phyloP scores from a whole-genome alignment of 2,329 filamentous ascomycete genomes.

The Colletotrichum orchidophilum region DNA sequence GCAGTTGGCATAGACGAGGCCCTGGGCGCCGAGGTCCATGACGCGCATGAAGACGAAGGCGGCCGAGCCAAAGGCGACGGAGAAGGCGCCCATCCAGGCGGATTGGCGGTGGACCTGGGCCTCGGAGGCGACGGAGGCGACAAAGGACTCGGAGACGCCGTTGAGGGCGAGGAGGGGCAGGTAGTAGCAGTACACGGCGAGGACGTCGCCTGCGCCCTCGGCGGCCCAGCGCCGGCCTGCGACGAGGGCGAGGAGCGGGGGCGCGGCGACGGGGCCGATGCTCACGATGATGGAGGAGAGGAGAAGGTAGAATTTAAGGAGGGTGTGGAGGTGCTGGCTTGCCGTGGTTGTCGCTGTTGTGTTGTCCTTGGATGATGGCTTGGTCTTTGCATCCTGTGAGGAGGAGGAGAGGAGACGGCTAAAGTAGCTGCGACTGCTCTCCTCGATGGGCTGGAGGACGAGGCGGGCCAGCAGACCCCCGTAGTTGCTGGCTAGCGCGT shows the following conservation, averaged over 20 bases:
- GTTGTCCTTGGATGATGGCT: slow-evolving; percentile 34
- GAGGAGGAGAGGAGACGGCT: slow-evolving; percentile 74
- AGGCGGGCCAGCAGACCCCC: slow-evolving; percentile 88
- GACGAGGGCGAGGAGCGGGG: slow-evolving; percentile 76
- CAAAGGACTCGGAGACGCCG: slow-evolving; percentile 91
- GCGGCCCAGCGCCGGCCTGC: slow-evolving; percentile 81
- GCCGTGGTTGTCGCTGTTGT: slow-evolving; percentile 48
- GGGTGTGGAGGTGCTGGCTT: slow-evolving; percentile 63
- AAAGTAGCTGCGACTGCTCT: slow-evolving; percentile 90
- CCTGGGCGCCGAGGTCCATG: slow-evolving; percentile 75
- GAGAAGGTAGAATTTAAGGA: slow-evolving; percentile 79
- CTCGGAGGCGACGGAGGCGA: slow-evolving; percentile 84
- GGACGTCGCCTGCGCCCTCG: slow-evolving; percentile 76
- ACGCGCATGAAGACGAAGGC: slow-evolving; percentile 81
- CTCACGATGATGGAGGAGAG: slow-evolving; percentile 74
- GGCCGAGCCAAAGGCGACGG: slow-evolving; percentile 75
- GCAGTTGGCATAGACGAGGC: slow-evolving; percentile 86
- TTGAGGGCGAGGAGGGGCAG: slow-evolving; percentile 93
- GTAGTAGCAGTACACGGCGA: slow-evolving; percentile 89
- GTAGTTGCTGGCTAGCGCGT: slow-evolving; percentile 94
- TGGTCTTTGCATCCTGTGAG: slow-evolving; percentile 36
- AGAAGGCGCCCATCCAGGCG: slow-evolving; percentile 86
- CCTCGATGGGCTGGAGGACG: slow-evolving; percentile 94
- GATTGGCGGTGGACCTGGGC: slow-evolving; percentile 81
- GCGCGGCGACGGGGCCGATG: slow-evolving; percentile 79